These are phyloP conservation scores for Manihot esculenta DNA, from an alignment of 441 rosid genomes.

Conservation along the genomic window DNA sequence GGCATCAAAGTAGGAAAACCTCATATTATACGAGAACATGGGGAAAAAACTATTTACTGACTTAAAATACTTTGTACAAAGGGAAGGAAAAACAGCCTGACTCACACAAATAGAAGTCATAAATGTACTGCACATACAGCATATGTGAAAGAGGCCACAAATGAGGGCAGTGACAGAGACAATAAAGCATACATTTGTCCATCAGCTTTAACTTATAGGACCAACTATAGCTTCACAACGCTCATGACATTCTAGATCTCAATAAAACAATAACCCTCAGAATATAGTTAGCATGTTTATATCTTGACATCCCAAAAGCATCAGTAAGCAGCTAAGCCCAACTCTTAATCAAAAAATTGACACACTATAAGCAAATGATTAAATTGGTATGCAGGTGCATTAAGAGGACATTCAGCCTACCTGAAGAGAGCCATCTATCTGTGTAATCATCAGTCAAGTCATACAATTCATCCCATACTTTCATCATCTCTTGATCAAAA, in stretches of 20 bases:
- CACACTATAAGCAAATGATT: slow-evolving; percentile 3
- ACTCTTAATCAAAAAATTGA: slow-evolving; percentile 2
- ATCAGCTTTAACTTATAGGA: not conserved
- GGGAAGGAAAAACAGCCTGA: not conserved
- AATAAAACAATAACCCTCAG: not conserved
- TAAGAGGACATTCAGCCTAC: slow-evolving; percentile 32
- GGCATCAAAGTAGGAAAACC: no score
- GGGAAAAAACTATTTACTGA: no score
- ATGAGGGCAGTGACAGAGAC: not conserved
- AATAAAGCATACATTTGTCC: not conserved
- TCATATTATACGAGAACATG: no score
- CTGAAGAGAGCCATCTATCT: slow-evolving; percentile 84
- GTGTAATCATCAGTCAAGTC: slow-evolving; percentile 73
- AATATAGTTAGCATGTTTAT: no score
- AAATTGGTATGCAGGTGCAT: slow-evolving; percentile 9
- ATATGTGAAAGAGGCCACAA: not conserved
- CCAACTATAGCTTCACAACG: not conserved
- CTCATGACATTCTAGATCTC: not conserved
- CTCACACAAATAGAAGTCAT: not conserved
- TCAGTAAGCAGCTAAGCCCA: slow-evolving; percentile 7
- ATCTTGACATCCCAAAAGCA: slow-evolving; percentile 3
- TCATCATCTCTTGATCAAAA: slow-evolving; percentile 48
- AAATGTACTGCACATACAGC: not conserved
- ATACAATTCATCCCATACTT: slow-evolving; percentile 59
- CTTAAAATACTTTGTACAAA: no score